Evolutionary conservation across 371 early-diverging fungal genomes (phyloP).

Genomic region (Circinella umbellata): DNA sequence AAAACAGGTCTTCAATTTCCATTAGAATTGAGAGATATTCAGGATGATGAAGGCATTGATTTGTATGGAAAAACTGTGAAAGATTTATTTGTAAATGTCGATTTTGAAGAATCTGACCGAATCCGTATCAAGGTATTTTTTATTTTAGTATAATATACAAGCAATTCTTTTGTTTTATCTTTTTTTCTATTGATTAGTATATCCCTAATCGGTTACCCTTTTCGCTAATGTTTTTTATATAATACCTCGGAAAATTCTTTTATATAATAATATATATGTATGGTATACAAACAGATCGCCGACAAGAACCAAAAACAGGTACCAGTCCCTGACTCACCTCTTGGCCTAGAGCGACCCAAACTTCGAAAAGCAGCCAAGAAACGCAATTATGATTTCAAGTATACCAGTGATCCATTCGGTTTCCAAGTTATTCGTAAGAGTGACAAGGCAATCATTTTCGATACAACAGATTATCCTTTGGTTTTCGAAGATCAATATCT

Average conservation of each 20-base stretch:
- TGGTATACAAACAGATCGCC: too few relatives aligned
- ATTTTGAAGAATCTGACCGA: slow-evolving; percentile 55
- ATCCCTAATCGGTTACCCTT: too few relatives aligned
- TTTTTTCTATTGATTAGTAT: not conserved
- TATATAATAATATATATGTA: too few relatives aligned
- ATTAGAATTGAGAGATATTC: slow-evolving; percentile 3
- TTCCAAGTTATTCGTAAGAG: slow-evolving; percentile 59
- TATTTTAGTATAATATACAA: too few relatives aligned
- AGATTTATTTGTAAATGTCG: slow-evolving; percentile 46
- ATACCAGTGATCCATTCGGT: slow-evolving; percentile 56
- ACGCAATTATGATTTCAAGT: slow-evolving; percentile 49
- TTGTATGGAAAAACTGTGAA: slow-evolving; percentile 52
- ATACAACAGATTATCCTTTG: slow-evolving; percentile 60
- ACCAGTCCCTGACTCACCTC: slow-evolving; percentile 57
- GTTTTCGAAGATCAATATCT: slow-evolving; percentile 76
- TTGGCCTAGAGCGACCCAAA: slow-evolving; percentile 40
- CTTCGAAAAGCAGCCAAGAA: slow-evolving; percentile 19
- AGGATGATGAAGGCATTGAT: slow-evolving; percentile 8
- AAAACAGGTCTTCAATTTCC: slow-evolving; percentile 39
- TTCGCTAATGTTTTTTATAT: too few relatives aligned
- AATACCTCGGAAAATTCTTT: too few relatives aligned
- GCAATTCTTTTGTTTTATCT: not conserved
- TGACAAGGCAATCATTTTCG: slow-evolving; percentile 58
- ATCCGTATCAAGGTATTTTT: slow-evolving; percentile 58
- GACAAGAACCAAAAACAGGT: slow-evolving; percentile 54